Evolutionary conservation across 208 protist genomes (phyloP), one percentile per base, ranked within the genome.

Genomic region (Trypanosoma cruzi): DNA sequence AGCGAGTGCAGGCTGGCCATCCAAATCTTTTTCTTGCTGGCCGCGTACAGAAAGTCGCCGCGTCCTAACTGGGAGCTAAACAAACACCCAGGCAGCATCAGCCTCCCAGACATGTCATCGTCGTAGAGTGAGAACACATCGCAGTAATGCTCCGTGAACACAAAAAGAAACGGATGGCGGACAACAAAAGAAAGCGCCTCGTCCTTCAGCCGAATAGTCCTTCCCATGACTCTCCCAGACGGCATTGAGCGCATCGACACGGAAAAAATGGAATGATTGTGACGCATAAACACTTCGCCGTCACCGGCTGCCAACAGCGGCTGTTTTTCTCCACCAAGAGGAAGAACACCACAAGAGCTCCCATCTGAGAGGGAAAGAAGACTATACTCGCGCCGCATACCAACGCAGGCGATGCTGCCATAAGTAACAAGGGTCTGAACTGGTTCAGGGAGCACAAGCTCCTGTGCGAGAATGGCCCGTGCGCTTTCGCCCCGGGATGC

Each of bases 111-210:
- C n/a, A n/a, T n/a, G n/a, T n/a, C n/a, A n/a, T n/a, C n/a, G n/a
- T n/a, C n/a, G n/a, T n/a, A n/a, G n/a, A n/a, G n/a, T n/a, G n/a
- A n/a, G n/a, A n/a, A n/a, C n/a, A n/a, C 85, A 70, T 91, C 84
- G 64, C 88, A 94, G n/a, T 89, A 75, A 22, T 74, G 24, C 34
- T 75, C 64, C 11, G 82, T 85, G 71, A 94, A 94, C 48, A 78
- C 79, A 61, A 94, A 85, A 20, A 94, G 70, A 71, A 86, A 86
- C 10, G 85, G 85, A 44, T 90, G 80, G 28, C 83, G 84, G 8
- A 79, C 62, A 40, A 86, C 67, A 42, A 78, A 56, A 59, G 28
- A 67, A 36, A 59, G 60, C 0, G 40, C 46, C 46, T 82, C 71
- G 56, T 78, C 65, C 31, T 73, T 64, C 6, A 78, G 46, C 32